phyloP scores from a whole-genome alignment of 2,329 filamentous ascomycete species.

The Diaporthe sp. region DNA sequence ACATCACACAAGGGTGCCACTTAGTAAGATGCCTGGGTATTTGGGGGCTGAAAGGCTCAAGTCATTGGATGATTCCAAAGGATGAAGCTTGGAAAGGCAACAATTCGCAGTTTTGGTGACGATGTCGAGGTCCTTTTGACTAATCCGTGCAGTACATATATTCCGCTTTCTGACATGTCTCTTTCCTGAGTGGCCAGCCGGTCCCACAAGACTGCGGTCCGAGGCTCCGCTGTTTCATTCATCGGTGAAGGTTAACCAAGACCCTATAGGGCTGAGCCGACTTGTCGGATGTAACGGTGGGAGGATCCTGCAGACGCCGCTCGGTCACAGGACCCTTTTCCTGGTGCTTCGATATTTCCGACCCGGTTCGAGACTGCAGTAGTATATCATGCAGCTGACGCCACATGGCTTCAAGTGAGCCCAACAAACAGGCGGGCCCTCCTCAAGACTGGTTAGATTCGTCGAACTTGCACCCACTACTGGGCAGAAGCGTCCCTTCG shows the following conservation, averaged over 20 bases:
- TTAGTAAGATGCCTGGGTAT: slow-evolving; percentile 8
- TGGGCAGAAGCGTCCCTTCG: slow-evolving; percentile 3
- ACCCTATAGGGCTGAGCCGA: slow-evolving; percentile 28
- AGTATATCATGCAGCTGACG: slow-evolving; percentile 30
- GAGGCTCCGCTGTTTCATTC: slow-evolving; percentile 21
- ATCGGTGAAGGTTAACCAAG: slow-evolving; percentile 19
- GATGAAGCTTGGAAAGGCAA: not conserved
- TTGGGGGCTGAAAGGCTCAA: not conserved
- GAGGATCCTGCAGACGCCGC: not conserved
- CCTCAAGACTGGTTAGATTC: not conserved
- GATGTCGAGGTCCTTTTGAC: not conserved
- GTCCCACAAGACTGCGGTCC: slow-evolving; percentile 3
- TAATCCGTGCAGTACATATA: not conserved
- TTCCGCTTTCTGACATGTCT: not conserved
- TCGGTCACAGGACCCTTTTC: slow-evolving; percentile 22
- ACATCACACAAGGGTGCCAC: not conserved
- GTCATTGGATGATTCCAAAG: slow-evolving; percentile 20
- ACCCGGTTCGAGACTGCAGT: slow-evolving; percentile 11
- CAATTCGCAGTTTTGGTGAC: not conserved
- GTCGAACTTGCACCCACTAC: not conserved
- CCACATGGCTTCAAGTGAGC: slow-evolving; percentile 5
- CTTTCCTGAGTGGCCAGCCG: not conserved
- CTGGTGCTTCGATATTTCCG: slow-evolving; percentile 9
- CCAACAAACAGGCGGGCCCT: not conserved
- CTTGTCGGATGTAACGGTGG: slow-evolving; percentile 21